Evolutionary conservation across 2,329 filamentous ascomycete genomes (phyloP), one percentile per base, ranked within the genome.

Genomic region (Rachicladosporium sp.): DNA sequence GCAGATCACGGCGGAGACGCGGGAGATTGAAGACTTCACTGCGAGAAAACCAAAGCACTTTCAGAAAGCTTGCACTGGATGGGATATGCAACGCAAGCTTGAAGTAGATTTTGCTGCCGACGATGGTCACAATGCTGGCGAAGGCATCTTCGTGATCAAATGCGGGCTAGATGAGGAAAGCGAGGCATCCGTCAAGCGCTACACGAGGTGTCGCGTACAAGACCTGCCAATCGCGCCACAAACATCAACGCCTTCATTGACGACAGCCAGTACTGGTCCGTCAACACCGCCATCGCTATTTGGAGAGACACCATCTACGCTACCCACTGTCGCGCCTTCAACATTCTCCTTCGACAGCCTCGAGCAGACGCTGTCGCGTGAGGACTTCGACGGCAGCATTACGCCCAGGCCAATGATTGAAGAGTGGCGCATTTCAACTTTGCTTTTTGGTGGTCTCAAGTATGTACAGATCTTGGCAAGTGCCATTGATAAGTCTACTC

Each of bases 51-150:
- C 89, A 3, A 73, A 76, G 31, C 76, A 93, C 50, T 93, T 93
- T 57, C 77, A 80, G 13, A 80, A 78, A 51, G 68, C 76, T 1
- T 96, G 83, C 53, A 66, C 82, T 42, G 82, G 82, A 2, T 96
- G 91, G 89, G 84, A 96, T 53, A 96, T 96, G 88, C 78, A 78
- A 38, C 76, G 87, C 44, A 78, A 69, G 45, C 66, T 96, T 2
- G 81, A 91, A 51, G 85, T 94, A 2, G 91, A 98, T 55, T 96
- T 95, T 61, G 82, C 82, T 31, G 78, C 76, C 12, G 84, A 88
- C 48, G 82, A 91, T 60, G 74, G 76, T n/a, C 67, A 75, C 40
- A 75, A 78, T 36, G 80, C 78, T 19, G 87, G 87, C 12, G 89
- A 95, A 59, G 72, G 70, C 10, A 66, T 93, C 31, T 69, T 93